Evolutionary conservation across 164 flowering plant genomes (phyloP), one percentile per base, ranked within the genome.

Genomic region (Amborella trichopoda): DNA sequence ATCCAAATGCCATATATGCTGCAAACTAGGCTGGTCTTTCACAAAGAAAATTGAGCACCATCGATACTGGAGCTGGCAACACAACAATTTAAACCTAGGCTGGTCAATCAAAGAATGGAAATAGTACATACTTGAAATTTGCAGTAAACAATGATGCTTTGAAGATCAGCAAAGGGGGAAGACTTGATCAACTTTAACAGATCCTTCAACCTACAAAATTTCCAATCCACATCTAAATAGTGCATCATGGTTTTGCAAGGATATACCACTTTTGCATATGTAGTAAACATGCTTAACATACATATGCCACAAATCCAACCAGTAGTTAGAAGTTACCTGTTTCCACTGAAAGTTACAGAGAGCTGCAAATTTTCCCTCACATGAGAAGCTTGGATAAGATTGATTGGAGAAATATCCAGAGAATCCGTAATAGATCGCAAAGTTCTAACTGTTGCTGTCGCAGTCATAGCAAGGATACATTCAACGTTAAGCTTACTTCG

Each of bases 401-500:
- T 85, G 50, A 75, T 42, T 12, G 50, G 32, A 6, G 94, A 78
- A 60, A 93, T 83, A 45, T 83, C 97, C 17, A 93, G 64, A 52
- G 93, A 81, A 67, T 48, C 48, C 87, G 83, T 75, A 26, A 93
- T 70, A 20, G 77, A 64, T 25, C 70, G 60, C 73, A 88, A 59
- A 16, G 95, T 80, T 65, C 62, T 68, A 30, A 57, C 54, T 21
- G 97, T 88, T 48, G 94, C 99, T 39, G 99, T 93, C 51, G 99
- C 96, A 53, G 97, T 93, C 99, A 93, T 93, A 54, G 97, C 99
- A 52, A 93, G 84, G 62, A 93, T 62, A 59, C 94, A 79, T 12
- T 64, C 40, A 23, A 69, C 79, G 44, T 74, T 76, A 45, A 93
- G 85, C 60, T 44, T 76, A 33, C 61, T 61, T 56, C 62, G 72